Base-by-base conservation (phyloP, 257 asterid species). In the Anisodus acutangulus region DNA sequence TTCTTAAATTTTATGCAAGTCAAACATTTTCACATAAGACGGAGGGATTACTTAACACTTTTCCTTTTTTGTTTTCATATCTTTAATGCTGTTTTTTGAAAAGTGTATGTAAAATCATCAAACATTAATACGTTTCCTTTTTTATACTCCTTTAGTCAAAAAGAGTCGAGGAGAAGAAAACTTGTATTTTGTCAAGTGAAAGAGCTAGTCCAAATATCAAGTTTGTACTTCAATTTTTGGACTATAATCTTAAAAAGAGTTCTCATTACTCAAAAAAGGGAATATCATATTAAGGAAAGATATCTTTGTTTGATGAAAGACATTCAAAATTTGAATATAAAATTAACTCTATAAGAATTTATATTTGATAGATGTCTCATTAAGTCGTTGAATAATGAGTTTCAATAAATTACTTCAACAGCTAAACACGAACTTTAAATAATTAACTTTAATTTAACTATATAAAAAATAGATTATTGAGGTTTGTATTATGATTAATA, bases 151-250 rank as follows among this genome's bases (percentile, higher is more conserved):
- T 13, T 51, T 51, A 26, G 81, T 7, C 64, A 76, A 76, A 3
- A 53, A 6, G 47, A 51, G 64, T 53, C 63, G 31, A 78, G 3
- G 16, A 53, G 8, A 22, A 76, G 81, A 53, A 8, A 78, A 53
- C 6, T 53, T 41, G 45, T 76, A 13, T 76, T 68, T 76, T 76
- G 64, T 76, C 81, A 76, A 74, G 62, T 22, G 26, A 22, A 22
- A 22, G 26, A 22, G 26, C 26, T 22, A 22, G 26, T 22, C 26
- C 26, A 22, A 22, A 22, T 22, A 22, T 22, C 26, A 22, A 22
- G 26, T 22, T 22, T 22, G 26, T 22, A 22, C 26, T 22, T 22
- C 26, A 22, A 22, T 22, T 0, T 31, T 31, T 31, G 35, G 35
- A 31, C 35, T 31, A 31, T 31, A 31, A 31, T 31, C 35, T 31